Evolutionary conservation across 2,329 filamentous ascomycete genomes (phyloP).

Genomic region (Penicillium sp.): DNA sequence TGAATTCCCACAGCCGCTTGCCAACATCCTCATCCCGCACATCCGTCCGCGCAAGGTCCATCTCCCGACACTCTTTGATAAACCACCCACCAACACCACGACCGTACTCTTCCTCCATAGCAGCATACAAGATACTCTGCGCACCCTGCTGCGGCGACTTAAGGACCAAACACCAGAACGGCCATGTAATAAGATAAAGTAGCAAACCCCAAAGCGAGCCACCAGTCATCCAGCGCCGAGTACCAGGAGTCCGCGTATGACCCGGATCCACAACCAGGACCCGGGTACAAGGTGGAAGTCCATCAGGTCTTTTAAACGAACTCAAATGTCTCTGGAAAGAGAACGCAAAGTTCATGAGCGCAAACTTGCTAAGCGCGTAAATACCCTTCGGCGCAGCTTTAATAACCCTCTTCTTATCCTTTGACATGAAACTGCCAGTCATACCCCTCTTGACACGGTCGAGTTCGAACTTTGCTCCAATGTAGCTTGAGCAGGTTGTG

Average conservation of each 20-base stretch:
- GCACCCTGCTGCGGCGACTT: constrained; percentile 83
- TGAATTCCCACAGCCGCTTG: constrained; percentile 86
- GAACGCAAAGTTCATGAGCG: constrained; percentile 83
- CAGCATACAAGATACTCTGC: constrained; percentile 81
- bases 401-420: constrained; percentile 5
- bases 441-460: constrained; percentile 23
- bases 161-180: constrained; percentile 80
- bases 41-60: constrained; percentile 70
- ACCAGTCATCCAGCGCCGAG: constrained; percentile 79
- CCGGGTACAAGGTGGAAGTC: constrained; percentile 75
- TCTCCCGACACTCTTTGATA: constrained; percentile 84
- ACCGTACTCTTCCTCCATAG: constrained; percentile 74
- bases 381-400: constrained; percentile 33
- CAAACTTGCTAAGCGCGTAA: constrained; percentile 68
- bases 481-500: constrained; percentile 84
- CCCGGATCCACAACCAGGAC: constrained; percentile 89
- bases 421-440: not conserved
- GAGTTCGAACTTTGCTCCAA: constrained; percentile 67
- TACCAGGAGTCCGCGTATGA: constrained; percentile 79
- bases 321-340: constrained; percentile 92
- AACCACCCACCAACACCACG: constrained; percentile 67
- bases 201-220: constrained; percentile 79
- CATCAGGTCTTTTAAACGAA: constrained; percentile 79
- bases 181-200: constrained; percentile 75
- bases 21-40: constrained; percentile 76